Conservation (phyloP, 1,139 yeast genomes). For the Debaryomycetaceae sp. region DNA sequence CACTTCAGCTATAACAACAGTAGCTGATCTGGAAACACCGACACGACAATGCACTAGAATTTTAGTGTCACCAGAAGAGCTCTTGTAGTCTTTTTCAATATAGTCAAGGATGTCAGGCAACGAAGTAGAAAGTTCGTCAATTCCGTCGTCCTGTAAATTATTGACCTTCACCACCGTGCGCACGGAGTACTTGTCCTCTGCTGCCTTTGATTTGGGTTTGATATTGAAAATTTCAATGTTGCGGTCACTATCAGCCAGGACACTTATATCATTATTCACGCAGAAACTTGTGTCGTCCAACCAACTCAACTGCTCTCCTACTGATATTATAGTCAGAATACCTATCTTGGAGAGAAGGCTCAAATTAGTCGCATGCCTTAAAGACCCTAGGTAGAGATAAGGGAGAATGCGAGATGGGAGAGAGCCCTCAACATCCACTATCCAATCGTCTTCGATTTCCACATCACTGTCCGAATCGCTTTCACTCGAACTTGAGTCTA, state of each 20-base stretch:
- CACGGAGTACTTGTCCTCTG: constrained; percentile 14
- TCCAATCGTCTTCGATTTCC: constrained; percentile 27
- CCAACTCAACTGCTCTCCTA: constrained; percentile 83
- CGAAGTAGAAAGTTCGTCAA: constrained; percentile 36
- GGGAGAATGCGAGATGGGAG: constrained; percentile 75
- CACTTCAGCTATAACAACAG: constrained; percentile 49
- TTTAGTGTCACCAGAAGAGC: constrained; percentile 28
- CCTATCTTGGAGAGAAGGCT: constrained; percentile 63
- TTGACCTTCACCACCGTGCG: constrained; percentile 42
- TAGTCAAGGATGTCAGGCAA: constrained; percentile 35
- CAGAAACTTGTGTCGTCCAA: constrained; percentile 30
- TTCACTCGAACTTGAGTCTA: constrained; percentile 12
- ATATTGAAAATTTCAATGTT: constrained; percentile 33
- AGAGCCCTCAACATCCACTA: constrained; percentile 52
- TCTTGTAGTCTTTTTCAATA: constrained; percentile 30
- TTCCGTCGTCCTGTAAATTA: constrained; percentile 49
- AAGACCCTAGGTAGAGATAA: constrained; percentile 81
- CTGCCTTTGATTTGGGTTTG: constrained; percentile 11
- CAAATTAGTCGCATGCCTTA: constrained; percentile 75
- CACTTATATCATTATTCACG: constrained; percentile 20
- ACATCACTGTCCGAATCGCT: constrained; percentile 6
- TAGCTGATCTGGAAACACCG: constrained; percentile 50
- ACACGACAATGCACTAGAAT: constrained; percentile 48
- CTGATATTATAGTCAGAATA: constrained; percentile 74
- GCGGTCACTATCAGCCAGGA: constrained; percentile 26